Base-by-base conservation (phyloP, 257 asterid genomes). In the Thymus quinquecostatus region DNA sequence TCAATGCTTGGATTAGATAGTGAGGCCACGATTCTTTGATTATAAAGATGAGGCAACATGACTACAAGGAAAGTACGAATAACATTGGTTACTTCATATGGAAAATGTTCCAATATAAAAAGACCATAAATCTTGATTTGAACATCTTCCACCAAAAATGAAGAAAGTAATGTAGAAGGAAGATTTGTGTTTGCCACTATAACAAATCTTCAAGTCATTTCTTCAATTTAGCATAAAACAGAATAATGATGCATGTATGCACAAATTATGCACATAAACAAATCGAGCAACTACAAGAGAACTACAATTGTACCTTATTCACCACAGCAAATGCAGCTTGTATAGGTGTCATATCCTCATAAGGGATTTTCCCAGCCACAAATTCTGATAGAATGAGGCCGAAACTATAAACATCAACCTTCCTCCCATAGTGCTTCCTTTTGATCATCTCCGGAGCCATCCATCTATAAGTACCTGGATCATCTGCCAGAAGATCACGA, bases 391-490 rank as follows among this genome's bases (percentile, higher is more conserved):
- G 68, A 69, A 88, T 83, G 60, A 88, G 90, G 41, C 92, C 96
- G 34, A 86, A 88, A 27, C 92, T 88, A 64, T 88, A 88, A 4
- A 86, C 96, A 71, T 88, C 96, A 3, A 86, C 96, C 70, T 85
- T 86, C 66, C 79, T 67, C 44, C 89, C 85, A 14, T 86, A 85
- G 56, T 74, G 84, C 77, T 85, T 85, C 21, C 85, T 75, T 66
- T 81, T 85, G 58, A 89, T 87, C 93, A 89, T 89, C 80, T 89
- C 96, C 0, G 96, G 96, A n/a, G 96, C 96, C 96, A 89, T 89
- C 96, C 96, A 89, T 32, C 96, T 91, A 55, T 86, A 89, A 48
- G 96, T 86, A 13, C 96, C 96, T 0, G 95, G 92, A 54, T 87
- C 95, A 77, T 89, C 94, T 5, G 83, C 84, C 53, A 89, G 66